These are phyloP conservation scores for Capsicum pubescens DNA, from an alignment of 257 asterid species.

Conservation along the genomic window DNA sequence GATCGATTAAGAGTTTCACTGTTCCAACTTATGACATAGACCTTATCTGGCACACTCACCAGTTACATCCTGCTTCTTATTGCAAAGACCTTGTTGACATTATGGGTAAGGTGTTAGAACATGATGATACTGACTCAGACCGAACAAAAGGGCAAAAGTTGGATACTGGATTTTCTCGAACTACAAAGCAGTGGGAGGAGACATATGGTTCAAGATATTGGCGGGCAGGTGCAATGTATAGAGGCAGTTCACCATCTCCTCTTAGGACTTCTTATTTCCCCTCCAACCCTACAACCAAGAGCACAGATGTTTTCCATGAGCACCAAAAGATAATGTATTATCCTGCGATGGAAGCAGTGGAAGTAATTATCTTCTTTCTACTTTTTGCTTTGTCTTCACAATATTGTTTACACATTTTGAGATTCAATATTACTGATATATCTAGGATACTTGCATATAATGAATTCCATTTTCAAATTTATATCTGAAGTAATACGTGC, in stretches of 20 bases:
- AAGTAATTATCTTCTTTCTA: constrained; percentile 54
- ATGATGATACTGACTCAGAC: constrained; percentile 96
- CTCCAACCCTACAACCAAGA: constrained; percentile 40
- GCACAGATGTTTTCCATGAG: constrained; percentile 41
- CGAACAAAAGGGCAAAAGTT: constrained; percentile 88
- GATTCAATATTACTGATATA: background rate
- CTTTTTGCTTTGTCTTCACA: background rate
- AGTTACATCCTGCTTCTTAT: constrained; percentile 79
- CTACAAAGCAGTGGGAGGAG: constrained; percentile 80
- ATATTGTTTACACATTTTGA: background rate
- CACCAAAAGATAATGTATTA: constrained; percentile 46
- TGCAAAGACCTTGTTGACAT: constrained; percentile 73
- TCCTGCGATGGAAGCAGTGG: constrained; percentile 54
- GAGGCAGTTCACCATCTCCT: constrained; percentile 79
- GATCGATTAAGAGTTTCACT: constrained; percentile 72
- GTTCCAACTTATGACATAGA: constrained; percentile 99
- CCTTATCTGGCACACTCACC: constrained; percentile 99
- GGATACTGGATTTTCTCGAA: constrained; percentile 80
- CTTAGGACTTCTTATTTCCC: constrained; percentile 60
- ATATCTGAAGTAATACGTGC: background rate
- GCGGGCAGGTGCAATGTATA: constrained; percentile 97
- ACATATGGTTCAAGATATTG: constrained; percentile 83
- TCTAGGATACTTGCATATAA: background rate
- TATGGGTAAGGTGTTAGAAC: constrained; percentile 87
- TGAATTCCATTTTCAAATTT: background rate